Evolutionary conservation across 306 rosid species (phyloP).

Genomic region (Prosopis cineraria): DNA sequence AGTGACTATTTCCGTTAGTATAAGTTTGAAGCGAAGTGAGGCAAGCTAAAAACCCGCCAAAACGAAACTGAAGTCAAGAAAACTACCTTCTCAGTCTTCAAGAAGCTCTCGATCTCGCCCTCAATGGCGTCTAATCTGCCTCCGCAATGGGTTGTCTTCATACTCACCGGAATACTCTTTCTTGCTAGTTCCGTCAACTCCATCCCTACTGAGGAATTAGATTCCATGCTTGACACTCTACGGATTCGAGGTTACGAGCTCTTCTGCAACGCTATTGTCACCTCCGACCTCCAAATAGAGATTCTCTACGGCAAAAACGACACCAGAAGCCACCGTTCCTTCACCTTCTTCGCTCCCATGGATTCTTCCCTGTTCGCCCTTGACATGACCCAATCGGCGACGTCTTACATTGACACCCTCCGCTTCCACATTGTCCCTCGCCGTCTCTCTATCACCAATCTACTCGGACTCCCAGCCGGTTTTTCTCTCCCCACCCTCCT

Average conservation of each 20-base stretch:
- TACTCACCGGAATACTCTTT: neutral
- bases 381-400: conserved; percentile 59
- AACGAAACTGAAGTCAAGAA: neutral
- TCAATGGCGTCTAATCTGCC: conserved; percentile 24
- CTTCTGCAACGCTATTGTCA: conserved; percentile 66
- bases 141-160: neutral
- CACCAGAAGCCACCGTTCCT: conserved; percentile 1
- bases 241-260: conserved; percentile 62
- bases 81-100: conserved; percentile 22
- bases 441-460: conserved; percentile 56
- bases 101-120: neutral
- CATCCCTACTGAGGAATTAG: conserved; percentile 46
- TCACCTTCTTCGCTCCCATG: conserved; percentile 69
- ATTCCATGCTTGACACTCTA: conserved; percentile 51
- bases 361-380: conserved; percentile 65
- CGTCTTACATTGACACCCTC: conserved; percentile 55
- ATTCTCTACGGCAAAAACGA: conserved; percentile 19
- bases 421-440: conserved; percentile 62
- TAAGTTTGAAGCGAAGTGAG: too few relatives aligned
- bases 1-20: neutral
- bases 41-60: conserved; percentile 32
- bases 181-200: neutral
- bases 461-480: conserved; percentile 47
- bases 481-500: conserved; percentile 56
- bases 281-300: conserved; percentile 60